Evolutionary conservation across 768 basidiomycete genomes (phyloP).

Genomic region (Lactarius trivialis): DNA sequence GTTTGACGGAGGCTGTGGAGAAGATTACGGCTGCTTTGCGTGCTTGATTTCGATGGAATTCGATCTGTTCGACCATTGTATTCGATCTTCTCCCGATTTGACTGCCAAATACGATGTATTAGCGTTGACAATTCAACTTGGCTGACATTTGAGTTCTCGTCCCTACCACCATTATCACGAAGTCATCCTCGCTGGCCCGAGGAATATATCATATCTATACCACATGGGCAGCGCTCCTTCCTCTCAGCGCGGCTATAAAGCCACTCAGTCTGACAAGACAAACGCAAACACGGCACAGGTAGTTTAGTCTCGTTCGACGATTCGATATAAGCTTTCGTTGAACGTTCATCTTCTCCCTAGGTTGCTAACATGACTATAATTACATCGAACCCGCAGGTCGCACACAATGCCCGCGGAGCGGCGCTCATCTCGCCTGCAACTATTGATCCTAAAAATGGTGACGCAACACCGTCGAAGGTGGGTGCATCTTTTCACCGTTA

Average conservation of each 20-base stretch:
- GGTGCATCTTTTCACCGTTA: not conserved
- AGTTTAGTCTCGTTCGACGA: not conserved
- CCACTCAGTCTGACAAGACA: constrained; percentile 6
- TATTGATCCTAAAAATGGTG: not conserved
- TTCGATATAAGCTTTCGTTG: not conserved
- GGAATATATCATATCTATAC: not conserved
- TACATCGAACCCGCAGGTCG: not conserved
- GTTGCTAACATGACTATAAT: constrained; percentile 3
- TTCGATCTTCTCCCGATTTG: not conserved
- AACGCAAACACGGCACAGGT: constrained; percentile 17
- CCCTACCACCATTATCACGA: constrained; percentile 2
- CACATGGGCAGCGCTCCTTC: constrained; percentile 20
- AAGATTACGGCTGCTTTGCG: constrained; percentile 31
- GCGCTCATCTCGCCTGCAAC: not conserved
- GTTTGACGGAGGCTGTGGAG: constrained; percentile 50
- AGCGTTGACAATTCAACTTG: not conserved
- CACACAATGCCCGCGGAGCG: not conserved
- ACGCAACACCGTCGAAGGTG: not conserved
- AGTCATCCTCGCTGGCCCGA: constrained; percentile 18
- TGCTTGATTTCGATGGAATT: constrained; percentile 13
- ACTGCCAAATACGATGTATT: not conserved
- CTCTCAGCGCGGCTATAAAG: constrained; percentile 12
- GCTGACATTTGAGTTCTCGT: not conserved
- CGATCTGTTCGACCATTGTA: not conserved
- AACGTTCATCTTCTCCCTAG: constrained; percentile 1